Base-by-base conservation (phyloP, 169 alveolate genomes). In the Cryptosporidium meleagridis region DNA sequence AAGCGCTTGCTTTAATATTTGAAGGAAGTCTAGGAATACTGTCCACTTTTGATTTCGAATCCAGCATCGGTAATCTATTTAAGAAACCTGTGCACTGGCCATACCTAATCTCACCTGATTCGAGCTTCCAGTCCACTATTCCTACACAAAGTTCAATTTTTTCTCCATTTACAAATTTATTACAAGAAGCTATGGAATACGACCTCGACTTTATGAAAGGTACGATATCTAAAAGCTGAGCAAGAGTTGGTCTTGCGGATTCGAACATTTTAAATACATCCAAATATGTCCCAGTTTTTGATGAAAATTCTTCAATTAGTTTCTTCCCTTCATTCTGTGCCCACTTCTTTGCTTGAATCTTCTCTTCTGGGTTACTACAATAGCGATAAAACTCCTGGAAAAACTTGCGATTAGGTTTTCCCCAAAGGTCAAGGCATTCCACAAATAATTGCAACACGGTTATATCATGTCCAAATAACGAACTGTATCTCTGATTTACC, bases 151-250 rank as follows among this genome's bases (percentile, higher is more conserved):
- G 68, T 26, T 80, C 89, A 18, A 80, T 80, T 0, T 33, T 80
- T 18, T 53, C 70, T n/a, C 73, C 89, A 62, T 55, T 55, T 23
- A 68, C 48, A 61, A 35, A 84, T 21, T 87, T 69, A 52, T 26
- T 70, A 12, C 85, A 91, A 41, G 92, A 84, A 5, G 93, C 93
- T 45, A 91, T 91, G n/a, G 93, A 91, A 53, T 91, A 91, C 26
- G 70, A 75, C 48, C 93, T 67, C 10, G 93, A 72, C 52, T 89
- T 89, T 23, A 89, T 65, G 44, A 72, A 68, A n/a, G 93, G 93
- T 26, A 91, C 69, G 16, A 84, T 16, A 59, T 62, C 75, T 48
- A 91, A 62, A 31, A 91, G 91, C 35, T 91, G 93, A 58, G 48
- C 80, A 21, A 91, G 37, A 35, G 84, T 52, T 14, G 91, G 93